Evolutionary conservation across 2,329 filamentous ascomycete species (phyloP), one percentile per base, ranked within the genome.

Genomic region (Curvularia sp.): DNA sequence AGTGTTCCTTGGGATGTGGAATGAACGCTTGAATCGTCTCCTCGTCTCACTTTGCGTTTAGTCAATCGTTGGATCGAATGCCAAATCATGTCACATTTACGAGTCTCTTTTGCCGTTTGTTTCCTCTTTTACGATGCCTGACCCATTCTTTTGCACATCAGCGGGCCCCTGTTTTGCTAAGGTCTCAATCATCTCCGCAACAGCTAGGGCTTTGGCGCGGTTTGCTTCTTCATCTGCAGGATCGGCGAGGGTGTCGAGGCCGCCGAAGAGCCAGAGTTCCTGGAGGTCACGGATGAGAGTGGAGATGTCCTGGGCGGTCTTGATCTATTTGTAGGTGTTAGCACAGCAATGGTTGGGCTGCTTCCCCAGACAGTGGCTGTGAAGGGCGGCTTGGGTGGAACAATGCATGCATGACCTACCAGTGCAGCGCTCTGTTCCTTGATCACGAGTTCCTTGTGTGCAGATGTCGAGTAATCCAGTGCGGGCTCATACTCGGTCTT

Each of bases 241-340:
- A 30, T 74, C 66, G 28, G 66, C 61, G 1, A 88, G 71, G 0
- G 85, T 87, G 55, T 88, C 82, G 42, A 89, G 79, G 56, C 85
- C 84, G 3, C 87, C 87, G 66, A 88, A 89, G 5, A 89, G 78
- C 87, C 87, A 89, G 21, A 86, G 80, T 69, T 89, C 87, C 70
- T 89, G 88, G 76, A 90, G 79, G 25, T 83, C 81, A 21, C 87
- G 82, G 25, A 85, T 87, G 13, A 89, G 73, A 12, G 82, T 81
- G 57, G 87, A 80, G 10, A 88, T 79, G 53, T 89, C 86, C 76
- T 90, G 87, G 13, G 84, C 83, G 1, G 85, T 82, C 55, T 84
- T 83, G 61, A 88, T 83, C 86, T 70, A 39, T 12, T 21, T 18
- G 5, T 25, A 3, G 19, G 49, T 53, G 39, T 36, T 21, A 43